Percentiles rank a stretch among this genome's conserved stretches.
phyloP scores from a whole-genome alignment of 371 early-diverging fungal species.

The Mortierella sp. region DNA sequence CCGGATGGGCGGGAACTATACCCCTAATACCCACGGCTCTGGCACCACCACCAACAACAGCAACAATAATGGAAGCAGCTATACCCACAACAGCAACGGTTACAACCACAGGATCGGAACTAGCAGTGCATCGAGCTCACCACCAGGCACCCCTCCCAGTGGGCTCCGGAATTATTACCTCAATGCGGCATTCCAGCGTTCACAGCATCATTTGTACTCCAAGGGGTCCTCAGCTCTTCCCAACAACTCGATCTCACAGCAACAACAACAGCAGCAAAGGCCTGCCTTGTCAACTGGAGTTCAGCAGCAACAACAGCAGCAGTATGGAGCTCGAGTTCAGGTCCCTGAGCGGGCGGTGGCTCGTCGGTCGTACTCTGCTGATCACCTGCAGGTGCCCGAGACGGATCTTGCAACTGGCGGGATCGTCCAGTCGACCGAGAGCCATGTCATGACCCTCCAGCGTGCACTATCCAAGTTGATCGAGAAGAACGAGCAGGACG shows the following conservation, averaged over 20 bases:
- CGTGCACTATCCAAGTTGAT: constrained; percentile 46
- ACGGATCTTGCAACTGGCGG: constrained; percentile 43
- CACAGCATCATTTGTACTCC: constrained; percentile 29
- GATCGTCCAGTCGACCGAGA: constrained; percentile 28
- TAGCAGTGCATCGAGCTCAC: constrained; percentile 43
- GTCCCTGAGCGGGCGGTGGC: constrained; percentile 2
- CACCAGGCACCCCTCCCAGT: constrained; percentile 51
- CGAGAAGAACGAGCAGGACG: constrained; percentile 24
- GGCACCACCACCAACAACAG: background rate
- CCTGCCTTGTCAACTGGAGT: constrained; percentile 22
- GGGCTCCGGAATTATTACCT: constrained; percentile 44
- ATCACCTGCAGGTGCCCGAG: constrained; percentile 25
- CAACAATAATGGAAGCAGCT: background rate
- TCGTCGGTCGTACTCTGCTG: constrained; percentile 38
- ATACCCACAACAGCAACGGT: constrained; percentile 2
- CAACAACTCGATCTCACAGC: constrained; percentile 4
- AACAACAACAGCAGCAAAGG: constrained; percentile 26
- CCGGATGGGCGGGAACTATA: constrained; percentile 38
- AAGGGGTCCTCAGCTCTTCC: constrained; percentile 10
- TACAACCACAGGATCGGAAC: constrained; percentile 17
- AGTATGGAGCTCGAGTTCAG: constrained; percentile 10
- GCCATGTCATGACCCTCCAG: constrained; percentile 43
- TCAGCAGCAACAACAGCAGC: background rate
- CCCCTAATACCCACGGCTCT: constrained; percentile 19
- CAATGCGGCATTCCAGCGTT: constrained; percentile 48